A percentile compares a stretch with the other conserved stretches of the same genome.
Conservation (phyloP, 176 grass and related monocot species). For the Oryza punctata region DNA sequence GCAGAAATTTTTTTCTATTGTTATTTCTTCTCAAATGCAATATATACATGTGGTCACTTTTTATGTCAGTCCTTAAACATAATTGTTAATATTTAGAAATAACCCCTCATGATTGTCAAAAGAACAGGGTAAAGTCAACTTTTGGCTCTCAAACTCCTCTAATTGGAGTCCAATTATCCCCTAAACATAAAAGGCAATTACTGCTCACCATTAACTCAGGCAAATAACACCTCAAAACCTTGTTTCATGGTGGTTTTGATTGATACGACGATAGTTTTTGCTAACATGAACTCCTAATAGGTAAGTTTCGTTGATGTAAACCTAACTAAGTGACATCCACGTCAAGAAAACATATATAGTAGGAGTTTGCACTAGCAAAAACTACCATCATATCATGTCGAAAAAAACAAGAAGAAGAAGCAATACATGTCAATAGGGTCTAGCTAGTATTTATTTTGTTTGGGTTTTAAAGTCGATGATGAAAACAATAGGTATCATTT, state of each 20-base stretch:
- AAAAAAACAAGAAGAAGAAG: background rate
- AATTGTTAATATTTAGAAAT: background rate
- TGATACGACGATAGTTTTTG: background rate
- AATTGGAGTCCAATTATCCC: background rate
- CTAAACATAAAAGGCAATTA: background rate
- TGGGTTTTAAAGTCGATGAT: background rate
- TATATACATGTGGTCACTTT: background rate
- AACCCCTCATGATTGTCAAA: background rate
- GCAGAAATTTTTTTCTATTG: background rate
- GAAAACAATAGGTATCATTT: background rate
- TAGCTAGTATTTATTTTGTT: background rate
- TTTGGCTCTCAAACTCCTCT: background rate
- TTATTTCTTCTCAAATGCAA: background rate
- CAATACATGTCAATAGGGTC: background rate
- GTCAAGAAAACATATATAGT: background rate
- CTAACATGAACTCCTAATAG: background rate
- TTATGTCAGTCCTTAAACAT: background rate
- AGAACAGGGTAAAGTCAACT: background rate
- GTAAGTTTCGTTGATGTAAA: background rate
- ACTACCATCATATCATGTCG: background rate
- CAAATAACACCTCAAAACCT: background rate
- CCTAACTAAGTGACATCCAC: background rate
- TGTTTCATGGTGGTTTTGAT: background rate
- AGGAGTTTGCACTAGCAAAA: background rate
- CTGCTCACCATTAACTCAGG: background rate